Evolutionary conservation across 257 asterid genomes (phyloP), one percentile per base, ranked within the genome.

Genomic region (Thymus mandschuricus): DNA sequence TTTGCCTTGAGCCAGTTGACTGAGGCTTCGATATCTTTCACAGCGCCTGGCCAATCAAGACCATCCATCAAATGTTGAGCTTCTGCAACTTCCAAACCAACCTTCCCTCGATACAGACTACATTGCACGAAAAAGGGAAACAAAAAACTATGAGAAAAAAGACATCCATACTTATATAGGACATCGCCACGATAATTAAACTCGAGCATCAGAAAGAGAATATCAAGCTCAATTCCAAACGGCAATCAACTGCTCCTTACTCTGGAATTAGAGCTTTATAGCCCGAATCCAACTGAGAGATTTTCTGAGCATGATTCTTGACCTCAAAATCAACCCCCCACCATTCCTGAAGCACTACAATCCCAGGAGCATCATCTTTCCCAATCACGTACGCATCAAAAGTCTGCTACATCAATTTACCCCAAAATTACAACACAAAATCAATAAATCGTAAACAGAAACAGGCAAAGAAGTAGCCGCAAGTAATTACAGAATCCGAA

Each of bases 311-410:
- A 30, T 95, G 98, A 86, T 95, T 95, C 83, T 92, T 95, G 58
- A 95, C 84, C 90, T 95, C 98, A 76, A 78, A 95, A 79, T 95
- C 99, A 56, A 95, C 94, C 65, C 98, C 99, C 97, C 98, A 95
- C 99, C 98, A 95, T 76, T 95, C 99, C 62, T 95, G 99, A 68
- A 95, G 85, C 82, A 95, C 97, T 68, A 95, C 95, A 27, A 95
- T 88, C 66, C 98, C 99, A 28, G 99, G 97, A 74, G 98, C 97
- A 79, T 92, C 85, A 2, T 92, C 98, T 86, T 87, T 92, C 56
- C 98, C 98, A 58, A 86, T 78, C 75, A 95, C 97, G 63, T 95
- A 95, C 3, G 96, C 99, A 82, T 95, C 98, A 68, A 95, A 95
- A 33, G 86, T 84, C 99, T 89, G 74, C 46, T 60, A 10, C 63